Evolutionary conservation across 306 rosid genomes (phyloP).

Genomic region (Fagus crenata): DNA sequence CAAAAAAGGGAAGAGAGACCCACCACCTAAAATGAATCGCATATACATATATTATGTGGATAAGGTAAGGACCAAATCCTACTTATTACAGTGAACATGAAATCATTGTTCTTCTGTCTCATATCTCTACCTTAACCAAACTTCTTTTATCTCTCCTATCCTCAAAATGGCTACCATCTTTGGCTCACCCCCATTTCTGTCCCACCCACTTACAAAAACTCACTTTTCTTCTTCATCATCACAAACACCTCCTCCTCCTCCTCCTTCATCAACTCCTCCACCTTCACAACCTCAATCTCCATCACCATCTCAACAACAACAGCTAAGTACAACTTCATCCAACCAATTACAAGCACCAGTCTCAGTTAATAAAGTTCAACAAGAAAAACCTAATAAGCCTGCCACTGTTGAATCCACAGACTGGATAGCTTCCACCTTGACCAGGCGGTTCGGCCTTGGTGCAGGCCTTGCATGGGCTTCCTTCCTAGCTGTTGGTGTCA

Average conservation of each 20-base stretch:
- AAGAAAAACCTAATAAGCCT: constrained; percentile 43
- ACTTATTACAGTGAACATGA: constrained; percentile 4
- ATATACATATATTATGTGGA: constrained; percentile 9
- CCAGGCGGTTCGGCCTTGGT: constrained; percentile 85
- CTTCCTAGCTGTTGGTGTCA: constrained; percentile 75
- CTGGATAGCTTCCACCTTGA: constrained; percentile 81
- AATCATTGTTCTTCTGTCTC: neutral
- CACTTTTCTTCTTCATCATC: constrained; percentile 60
- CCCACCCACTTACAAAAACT: constrained; percentile 63
- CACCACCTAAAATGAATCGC: neutral
- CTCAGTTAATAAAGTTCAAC: constrained; percentile 39
- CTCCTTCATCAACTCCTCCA: constrained; percentile 43
- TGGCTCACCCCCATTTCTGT: constrained; percentile 62
- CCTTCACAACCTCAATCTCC: constrained; percentile 51
- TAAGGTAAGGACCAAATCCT: constrained; percentile 47
- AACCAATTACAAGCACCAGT: constrained; percentile 40
- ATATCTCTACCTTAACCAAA: constrained; percentile 23
- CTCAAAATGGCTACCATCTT: constrained; percentile 74
- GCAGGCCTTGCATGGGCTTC: constrained; percentile 98
- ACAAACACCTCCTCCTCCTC: constrained; percentile 58
- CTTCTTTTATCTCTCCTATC: constrained; percentile 10
- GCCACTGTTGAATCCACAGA: constrained; percentile 67
- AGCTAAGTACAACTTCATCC: constrained; percentile 39
- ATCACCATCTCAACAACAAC: constrained; percentile 44
- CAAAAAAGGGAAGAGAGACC: neutral